Percentiles rank a stretch among this genome's conserved stretches.
Conservation (phyloP, 2,329 filamentous ascomycete genomes). For the Calonectria leucothoes region DNA sequence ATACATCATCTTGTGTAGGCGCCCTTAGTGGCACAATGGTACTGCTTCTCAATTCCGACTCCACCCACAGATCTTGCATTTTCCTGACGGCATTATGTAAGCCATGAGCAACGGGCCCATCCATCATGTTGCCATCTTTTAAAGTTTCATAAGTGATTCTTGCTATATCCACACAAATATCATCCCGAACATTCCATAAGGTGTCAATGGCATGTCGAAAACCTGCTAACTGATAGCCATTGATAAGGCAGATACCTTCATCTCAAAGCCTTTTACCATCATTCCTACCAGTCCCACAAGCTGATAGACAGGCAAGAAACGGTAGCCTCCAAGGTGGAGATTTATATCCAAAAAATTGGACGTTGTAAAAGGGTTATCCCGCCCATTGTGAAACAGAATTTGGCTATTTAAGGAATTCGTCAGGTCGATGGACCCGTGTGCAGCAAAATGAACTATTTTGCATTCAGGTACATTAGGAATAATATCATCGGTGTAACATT, state of each 20-base stretch:
- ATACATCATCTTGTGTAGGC: too few species aligned
- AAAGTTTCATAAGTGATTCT: neutral
- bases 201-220: too few species aligned
- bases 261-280: too few species aligned
- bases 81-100: neutral
- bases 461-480: conserved; percentile 36
- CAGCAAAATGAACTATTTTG: conserved; percentile 56
- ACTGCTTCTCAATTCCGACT: neutral
- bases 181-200: conserved; percentile 4
- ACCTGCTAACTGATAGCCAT: too few species aligned
- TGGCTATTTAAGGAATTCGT: conserved; percentile 24
- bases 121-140: neutral
- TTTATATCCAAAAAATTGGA: conserved; percentile 26
- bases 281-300: too few species aligned
- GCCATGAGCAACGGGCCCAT: neutral
- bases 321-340: too few species aligned
- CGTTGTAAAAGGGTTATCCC: conserved; percentile 21
- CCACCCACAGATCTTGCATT: neutral
- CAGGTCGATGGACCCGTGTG: conserved; percentile 43
- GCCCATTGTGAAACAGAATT: conserved; percentile 20
- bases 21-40: neutral
- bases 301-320: too few species aligned
- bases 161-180: neutral
- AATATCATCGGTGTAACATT: conserved; percentile 34
- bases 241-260: too few species aligned